These are phyloP conservation scores for Castanopsis chinensis DNA, from an alignment of 306 rosid species.

Conservation along the genomic window DNA sequence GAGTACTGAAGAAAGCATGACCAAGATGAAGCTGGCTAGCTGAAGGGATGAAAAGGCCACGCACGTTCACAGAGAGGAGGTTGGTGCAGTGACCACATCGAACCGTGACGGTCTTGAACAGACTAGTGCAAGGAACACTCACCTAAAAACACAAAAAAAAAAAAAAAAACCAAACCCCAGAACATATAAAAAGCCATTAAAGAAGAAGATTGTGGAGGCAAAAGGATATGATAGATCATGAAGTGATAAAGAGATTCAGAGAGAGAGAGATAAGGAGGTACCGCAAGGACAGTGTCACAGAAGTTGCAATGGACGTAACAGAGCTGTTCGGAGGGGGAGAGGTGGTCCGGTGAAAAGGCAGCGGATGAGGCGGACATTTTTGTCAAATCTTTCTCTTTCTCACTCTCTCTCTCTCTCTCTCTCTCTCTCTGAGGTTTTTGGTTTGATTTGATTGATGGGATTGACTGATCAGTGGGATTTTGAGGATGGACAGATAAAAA, in stretches of 20 bases:
- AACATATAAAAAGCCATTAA: background rate
- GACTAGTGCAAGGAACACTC: slow-evolving; percentile 81
- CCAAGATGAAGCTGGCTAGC: slow-evolving; percentile 69
- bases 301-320: slow-evolving; percentile 96
- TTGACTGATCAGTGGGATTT: slow-evolving; percentile 59
- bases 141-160: slow-evolving; percentile 42
- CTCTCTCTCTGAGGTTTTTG: slow-evolving; percentile 4
- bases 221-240: background rate
- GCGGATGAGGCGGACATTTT: slow-evolving; percentile 70
- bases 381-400: slow-evolving; percentile 8
- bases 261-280: slow-evolving; percentile 4
- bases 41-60: slow-evolving; percentile 59
- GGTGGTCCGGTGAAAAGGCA: slow-evolving; percentile 72
- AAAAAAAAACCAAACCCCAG: background rate
- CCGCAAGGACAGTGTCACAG: slow-evolving; percentile 96
- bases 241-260: background rate
- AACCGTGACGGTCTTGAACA: slow-evolving; percentile 92
- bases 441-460: slow-evolving; percentile 87
- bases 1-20: slow-evolving; percentile 54
- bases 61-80: slow-evolving; percentile 85
- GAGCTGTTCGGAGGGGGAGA: slow-evolving; percentile 89
- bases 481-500: slow-evolving; percentile 41
- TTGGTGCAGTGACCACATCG: slow-evolving; percentile 98
- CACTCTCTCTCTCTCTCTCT: background rate
- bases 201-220: background rate